Evolutionary conservation across 1,284 basidiomycete genomes (phyloP), one percentile per base, ranked within the genome.

Genomic region (Puccinia triticina): DNA sequence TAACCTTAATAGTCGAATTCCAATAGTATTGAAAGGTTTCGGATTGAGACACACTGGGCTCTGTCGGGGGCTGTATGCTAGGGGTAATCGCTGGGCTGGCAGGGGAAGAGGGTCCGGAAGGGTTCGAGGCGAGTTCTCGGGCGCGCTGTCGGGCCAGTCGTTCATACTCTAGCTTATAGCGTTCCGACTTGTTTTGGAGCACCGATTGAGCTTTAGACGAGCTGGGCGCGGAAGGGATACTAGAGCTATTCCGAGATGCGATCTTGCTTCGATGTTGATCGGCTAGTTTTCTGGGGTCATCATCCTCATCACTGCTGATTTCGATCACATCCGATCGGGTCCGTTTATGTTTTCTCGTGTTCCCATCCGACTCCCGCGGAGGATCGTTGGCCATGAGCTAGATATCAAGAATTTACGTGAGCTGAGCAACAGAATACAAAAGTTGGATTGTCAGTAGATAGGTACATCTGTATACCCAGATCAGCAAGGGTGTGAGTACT

Each of bases 301-400:
- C 57, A 26, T 64, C 74, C 55, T 75, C 73, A 77, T 77, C 74
- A 32, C 74, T 77, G 40, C 74, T 77, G 57, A 77, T 77, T 40
- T 77, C 74, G 32, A 77, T 77, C 32, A 77, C 57, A 23, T 61
- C 57, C 23, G 55, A 12, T 40, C 50, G 72, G 21, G 26, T 53
- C 29, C 72, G 50, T 57, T 74, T 74, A 26, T 50, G 69, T 50
- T 50, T 50, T 14, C 32, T 72, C 3, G 69, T 32, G 46, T 12
- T 48, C 29, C 43, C 69, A 14, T 66, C 64, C 18, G 37, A 32
- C n/a, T 72, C 69, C 14, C n/a, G 69, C 48, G 69, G 46, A 29
- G n/a, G 26, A 34, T 72, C 43, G 43, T 72, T 29, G 46, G 29
- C n/a, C 69, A 72, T 72, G 59, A 34, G 55, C 55, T 57, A 21